Evolutionary conservation across 2,329 filamentous ascomycete genomes (phyloP).

Genomic region (Aspergillus niger): DNA sequence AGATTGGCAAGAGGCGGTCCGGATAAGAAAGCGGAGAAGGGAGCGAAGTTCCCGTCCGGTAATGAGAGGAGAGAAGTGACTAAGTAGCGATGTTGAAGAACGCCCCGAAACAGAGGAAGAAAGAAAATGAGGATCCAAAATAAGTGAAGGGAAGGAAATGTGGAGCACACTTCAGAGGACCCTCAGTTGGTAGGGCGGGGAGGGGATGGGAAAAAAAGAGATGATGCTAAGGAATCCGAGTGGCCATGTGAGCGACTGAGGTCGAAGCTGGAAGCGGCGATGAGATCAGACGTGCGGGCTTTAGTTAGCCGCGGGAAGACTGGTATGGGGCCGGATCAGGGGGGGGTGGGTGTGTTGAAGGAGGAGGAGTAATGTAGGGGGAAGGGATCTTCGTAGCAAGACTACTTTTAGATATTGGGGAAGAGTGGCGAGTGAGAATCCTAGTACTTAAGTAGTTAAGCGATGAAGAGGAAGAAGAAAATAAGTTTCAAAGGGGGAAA

Average conservation of each 20-base stretch:
- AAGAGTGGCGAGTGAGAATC: not conserved
- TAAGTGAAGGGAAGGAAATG: conserved; percentile 6
- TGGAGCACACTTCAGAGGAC: conserved; percentile 12
- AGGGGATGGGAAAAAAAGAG: conserved; percentile 5
- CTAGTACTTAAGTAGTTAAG: not conserved
- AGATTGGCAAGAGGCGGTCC: conserved; percentile 16
- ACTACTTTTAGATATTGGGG: not conserved
- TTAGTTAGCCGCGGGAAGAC: conserved; percentile 23
- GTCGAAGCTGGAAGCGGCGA: conserved; percentile 23
- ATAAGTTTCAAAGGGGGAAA: not conserved
- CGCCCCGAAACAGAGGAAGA: not conserved
- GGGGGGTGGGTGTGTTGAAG: not conserved
- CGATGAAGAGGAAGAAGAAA: conserved; percentile 1
- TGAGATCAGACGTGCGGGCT: conserved; percentile 28
- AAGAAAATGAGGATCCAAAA: not conserved
- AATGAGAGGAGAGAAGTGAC: conserved; percentile 11
- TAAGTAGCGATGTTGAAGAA: not conserved
- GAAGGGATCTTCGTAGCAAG: not conserved
- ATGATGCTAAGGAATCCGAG: conserved; percentile 23
- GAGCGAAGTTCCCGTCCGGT: conserved; percentile 15
- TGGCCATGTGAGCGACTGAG: conserved; percentile 34
- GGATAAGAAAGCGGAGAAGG: conserved; percentile 24
- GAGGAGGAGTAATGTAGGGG: not conserved
- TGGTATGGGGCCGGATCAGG: conserved; percentile 12
- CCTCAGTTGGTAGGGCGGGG: conserved; percentile 17